These are phyloP conservation scores for Xylaria telfairii DNA, from an alignment of 495 filamentous ascomycete genomes.

Conservation along the genomic window DNA sequence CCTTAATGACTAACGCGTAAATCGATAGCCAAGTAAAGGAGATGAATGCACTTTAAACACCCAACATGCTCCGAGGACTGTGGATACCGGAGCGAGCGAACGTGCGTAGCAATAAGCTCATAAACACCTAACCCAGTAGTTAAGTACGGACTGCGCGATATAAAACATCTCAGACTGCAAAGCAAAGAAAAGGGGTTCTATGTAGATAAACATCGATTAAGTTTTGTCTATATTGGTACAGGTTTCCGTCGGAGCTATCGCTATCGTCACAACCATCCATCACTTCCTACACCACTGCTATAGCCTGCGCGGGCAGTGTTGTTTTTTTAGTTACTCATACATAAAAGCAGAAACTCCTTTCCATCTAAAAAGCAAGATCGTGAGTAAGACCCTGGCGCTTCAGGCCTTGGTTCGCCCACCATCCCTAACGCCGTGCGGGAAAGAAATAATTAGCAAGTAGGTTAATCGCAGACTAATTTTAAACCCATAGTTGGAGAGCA, in stretches of 20 bases:
- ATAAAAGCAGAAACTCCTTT: neutral
- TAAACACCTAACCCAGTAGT: no score
- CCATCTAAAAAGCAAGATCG: conserved; percentile 7
- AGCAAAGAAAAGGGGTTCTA: neutral
- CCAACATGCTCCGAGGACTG: neutral
- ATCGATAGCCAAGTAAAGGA: no score
- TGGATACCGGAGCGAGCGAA: no score
- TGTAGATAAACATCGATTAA: conserved; percentile 15
- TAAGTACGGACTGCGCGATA: neutral
- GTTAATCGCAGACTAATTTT: conserved; percentile 2
- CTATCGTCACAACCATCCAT: neutral
- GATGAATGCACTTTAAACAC: neutral
- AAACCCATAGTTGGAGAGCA: neutral
- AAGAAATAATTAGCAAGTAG: conserved; percentile 11
- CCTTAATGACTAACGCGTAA: no score
- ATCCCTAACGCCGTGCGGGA: conserved; percentile 21
- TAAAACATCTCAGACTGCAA: neutral
- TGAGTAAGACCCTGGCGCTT: neutral
- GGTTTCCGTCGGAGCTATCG: neutral
- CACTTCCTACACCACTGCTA: neutral
- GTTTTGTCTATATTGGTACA: conserved; percentile 15
- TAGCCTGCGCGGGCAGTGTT: conserved; percentile 13
- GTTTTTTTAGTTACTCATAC: conserved; percentile 6
- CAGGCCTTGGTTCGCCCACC: conserved; percentile 5
- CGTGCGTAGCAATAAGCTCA: no score